These are phyloP conservation scores for Trichoderma sp. DNA, from an alignment of 2,329 filamentous ascomycete species.

Conservation along the genomic window DNA sequence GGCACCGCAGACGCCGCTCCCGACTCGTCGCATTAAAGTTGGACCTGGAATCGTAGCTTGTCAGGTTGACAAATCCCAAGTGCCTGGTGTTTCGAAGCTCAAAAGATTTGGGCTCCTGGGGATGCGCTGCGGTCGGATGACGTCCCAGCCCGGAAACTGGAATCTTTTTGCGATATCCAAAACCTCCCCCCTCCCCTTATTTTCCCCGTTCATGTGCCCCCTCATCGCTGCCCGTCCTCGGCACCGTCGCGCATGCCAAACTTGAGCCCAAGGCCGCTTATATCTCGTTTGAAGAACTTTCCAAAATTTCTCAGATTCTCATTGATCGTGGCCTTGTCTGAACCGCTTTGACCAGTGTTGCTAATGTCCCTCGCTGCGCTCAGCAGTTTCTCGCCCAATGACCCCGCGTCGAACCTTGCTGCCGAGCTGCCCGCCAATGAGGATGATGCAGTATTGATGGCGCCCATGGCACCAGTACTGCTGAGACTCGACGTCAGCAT, in stretches of 20 bases:
- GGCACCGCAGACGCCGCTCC: neutral
- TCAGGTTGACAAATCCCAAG: neutral
- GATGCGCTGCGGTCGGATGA: neutral
- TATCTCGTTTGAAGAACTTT: conserved; percentile 90
- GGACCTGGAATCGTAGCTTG: neutral
- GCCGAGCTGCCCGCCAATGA: conserved; percentile 39
- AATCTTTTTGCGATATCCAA: conserved; percentile 13
- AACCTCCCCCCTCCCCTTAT: neutral
- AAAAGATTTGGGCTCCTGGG: neutral
- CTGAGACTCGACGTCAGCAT: conserved; percentile 46
- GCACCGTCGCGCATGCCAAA: conserved; percentile 61
- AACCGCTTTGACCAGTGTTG: conserved; percentile 39
- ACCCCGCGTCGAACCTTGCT: conserved; percentile 73
- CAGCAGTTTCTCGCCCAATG: conserved; percentile 82
- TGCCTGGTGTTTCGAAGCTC: neutral
- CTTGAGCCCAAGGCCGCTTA: conserved; percentile 69
- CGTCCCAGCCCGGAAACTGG: neutral
- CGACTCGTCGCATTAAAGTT: neutral
- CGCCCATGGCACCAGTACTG: conserved; percentile 33
- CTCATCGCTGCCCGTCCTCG: conserved; percentile 27
- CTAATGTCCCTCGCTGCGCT: conserved; percentile 85
- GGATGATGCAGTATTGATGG: conserved; percentile 42
- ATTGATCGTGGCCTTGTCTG: conserved; percentile 71
- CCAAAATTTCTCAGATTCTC: conserved; percentile 94
- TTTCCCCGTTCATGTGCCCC: neutral